These are phyloP conservation scores for Trichoderma asperellum DNA, from an alignment of 2,329 filamentous ascomycete species.

Conservation along the genomic window DNA sequence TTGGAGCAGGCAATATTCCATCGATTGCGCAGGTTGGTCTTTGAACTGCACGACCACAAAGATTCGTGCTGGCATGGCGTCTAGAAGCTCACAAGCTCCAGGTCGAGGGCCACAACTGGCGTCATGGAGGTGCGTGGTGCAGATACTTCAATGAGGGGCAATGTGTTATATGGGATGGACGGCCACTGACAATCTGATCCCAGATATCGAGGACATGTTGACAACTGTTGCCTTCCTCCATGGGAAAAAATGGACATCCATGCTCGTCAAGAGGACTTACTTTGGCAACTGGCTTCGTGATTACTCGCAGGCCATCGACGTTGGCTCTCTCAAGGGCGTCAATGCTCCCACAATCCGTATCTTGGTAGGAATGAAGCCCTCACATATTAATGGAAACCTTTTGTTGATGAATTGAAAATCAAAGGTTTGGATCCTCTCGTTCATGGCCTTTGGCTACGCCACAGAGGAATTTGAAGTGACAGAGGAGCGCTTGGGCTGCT, in stretches of 20 bases:
- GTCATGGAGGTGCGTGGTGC: conserved; percentile 60
- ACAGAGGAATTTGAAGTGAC: conserved; percentile 86
- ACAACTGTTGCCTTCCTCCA: conserved; percentile 76
- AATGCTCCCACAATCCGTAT: conserved; percentile 79
- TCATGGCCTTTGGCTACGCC: conserved; percentile 82
- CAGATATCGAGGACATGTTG: conserved; percentile 80
- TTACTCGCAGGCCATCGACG: conserved; percentile 83
- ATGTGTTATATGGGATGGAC: background rate
- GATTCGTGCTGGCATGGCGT: background rate
- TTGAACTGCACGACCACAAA: background rate
- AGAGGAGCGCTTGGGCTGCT: conserved; percentile 76
- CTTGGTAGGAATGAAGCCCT: conserved; percentile 50
- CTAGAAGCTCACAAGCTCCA: conserved; percentile 40
- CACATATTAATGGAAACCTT: background rate
- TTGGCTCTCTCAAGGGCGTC: conserved; percentile 77
- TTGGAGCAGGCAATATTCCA: conserved; percentile 74
- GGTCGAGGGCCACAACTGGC: conserved; percentile 71
- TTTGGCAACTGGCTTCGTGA: conserved; percentile 88
- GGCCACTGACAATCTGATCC: background rate
- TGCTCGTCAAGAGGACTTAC: conserved; percentile 77
- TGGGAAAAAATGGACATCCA: conserved; percentile 82
- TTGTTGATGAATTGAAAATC: conserved; percentile 20
- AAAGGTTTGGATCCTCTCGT: conserved; percentile 76
- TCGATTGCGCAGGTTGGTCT: conserved; percentile 56
- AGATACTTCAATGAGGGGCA: background rate